A percentile compares a stretch with the other conserved stretches of the same genome.
phyloP scores from a whole-genome alignment of 192 early-diverging fungal genomes.

The Coemansia sp. region DNA sequence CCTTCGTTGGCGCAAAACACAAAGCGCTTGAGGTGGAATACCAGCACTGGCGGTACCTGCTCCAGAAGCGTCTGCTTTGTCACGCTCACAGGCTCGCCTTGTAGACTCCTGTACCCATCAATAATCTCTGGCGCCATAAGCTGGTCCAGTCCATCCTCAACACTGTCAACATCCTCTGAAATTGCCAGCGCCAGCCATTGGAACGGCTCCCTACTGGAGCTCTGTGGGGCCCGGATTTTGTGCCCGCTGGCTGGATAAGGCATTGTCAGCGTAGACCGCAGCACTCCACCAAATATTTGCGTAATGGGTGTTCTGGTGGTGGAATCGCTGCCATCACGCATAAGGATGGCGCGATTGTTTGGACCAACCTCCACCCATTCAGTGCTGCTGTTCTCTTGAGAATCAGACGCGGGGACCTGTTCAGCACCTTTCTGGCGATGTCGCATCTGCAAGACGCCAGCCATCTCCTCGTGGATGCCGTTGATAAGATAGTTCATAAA shows the following conservation, averaged over 20 bases:
- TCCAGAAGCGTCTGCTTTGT: slow-evolving; percentile 87
- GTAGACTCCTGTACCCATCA: slow-evolving; percentile 65
- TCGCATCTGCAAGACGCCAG: slow-evolving; percentile 20
- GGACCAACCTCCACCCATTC: slow-evolving; percentile 90
- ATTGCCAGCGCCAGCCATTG: slow-evolving; percentile 87
- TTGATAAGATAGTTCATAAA: slow-evolving; percentile 91
- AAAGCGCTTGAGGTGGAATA: slow-evolving; percentile 94
- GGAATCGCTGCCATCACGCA: slow-evolving; percentile 58
- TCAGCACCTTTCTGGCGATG: background rate
- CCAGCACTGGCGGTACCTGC: slow-evolving; percentile 80
- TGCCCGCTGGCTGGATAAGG: slow-evolving; percentile 35
- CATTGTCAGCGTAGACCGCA: slow-evolving; percentile 73
- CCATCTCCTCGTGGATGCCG: slow-evolving; percentile 92
- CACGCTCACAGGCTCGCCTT: slow-evolving; percentile 55
- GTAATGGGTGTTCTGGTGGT: slow-evolving; percentile 70
- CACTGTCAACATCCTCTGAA: slow-evolving; percentile 62
- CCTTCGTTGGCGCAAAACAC: slow-evolving; percentile 73
- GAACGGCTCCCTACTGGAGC: slow-evolving; percentile 84
- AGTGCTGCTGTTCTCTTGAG: slow-evolving; percentile 26
- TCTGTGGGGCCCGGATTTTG: slow-evolving; percentile 64
- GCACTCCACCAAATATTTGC: slow-evolving; percentile 80
- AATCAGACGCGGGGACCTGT: background rate
- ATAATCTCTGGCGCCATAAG: slow-evolving; percentile 76
- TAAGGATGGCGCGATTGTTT: slow-evolving; percentile 61
- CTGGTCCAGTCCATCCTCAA: slow-evolving; percentile 84